Conservation (phyloP, 805 yeast genomes). For the Hanseniaspora lindneri region DNA sequence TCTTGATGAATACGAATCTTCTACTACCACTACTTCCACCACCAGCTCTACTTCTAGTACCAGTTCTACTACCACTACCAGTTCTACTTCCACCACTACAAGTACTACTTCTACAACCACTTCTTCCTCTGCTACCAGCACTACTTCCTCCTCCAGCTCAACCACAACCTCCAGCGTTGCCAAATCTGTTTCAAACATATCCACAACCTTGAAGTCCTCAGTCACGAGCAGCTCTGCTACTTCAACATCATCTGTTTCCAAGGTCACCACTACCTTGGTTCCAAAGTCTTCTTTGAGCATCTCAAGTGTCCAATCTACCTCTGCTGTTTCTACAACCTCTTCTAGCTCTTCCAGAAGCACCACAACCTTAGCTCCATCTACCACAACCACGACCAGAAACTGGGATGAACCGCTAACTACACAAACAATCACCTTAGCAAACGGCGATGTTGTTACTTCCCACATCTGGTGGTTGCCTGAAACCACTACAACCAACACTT, state of each 20-base stretch:
- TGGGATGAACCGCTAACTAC: conserved; percentile 16
- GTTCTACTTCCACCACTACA: not conserved
- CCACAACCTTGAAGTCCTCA: too few relatives aligned
- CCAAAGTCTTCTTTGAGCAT: conserved; percentile 12
- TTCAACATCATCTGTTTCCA: not conserved
- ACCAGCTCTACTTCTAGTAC: conserved; percentile 19
- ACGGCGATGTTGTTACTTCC: conserved; percentile 14
- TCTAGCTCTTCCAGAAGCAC: conserved; percentile 5
- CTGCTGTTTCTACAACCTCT: conserved; percentile 5
- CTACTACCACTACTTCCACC: conserved; percentile 17
- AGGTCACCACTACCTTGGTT: conserved; percentile 5
- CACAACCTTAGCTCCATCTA: conserved; percentile 10
- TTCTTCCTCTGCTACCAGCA: conserved; percentile 2
- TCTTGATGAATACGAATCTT: conserved; percentile 24
- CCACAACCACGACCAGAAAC: conserved; percentile 12
- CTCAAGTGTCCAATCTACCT: conserved; percentile 2
- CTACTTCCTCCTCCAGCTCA: not conserved
- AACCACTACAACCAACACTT: conserved; percentile 7
- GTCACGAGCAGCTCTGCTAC: too few relatives aligned
- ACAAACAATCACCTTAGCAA: conserved; percentile 8
- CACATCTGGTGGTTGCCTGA: conserved; percentile 17
- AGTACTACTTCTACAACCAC: not conserved
- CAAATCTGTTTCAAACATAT: too few relatives aligned
- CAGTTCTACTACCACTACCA: conserved; percentile 18
- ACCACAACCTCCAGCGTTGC: too few relatives aligned